Percentiles rank a stretch among this genome's conserved stretches.
Evolutionary conservation across 148 eudicot species (phyloP).

Genomic region (Silene latifolia): DNA sequence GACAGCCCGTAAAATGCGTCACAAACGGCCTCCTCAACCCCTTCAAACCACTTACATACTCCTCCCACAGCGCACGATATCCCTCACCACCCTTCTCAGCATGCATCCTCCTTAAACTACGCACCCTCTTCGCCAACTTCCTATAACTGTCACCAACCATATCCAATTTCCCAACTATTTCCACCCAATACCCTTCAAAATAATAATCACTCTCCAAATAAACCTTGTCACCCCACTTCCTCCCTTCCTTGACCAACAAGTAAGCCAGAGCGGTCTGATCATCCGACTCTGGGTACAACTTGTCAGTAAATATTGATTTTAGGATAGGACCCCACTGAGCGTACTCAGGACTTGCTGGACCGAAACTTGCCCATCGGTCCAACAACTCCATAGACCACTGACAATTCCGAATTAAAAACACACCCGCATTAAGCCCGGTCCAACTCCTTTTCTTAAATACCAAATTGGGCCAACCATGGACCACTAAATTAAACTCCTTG

Average conservation of each 20-base stretch:
- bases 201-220: slow-evolving; percentile 60
- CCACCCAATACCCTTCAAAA: slow-evolving; percentile 86
- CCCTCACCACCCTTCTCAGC: slow-evolving; percentile 64
- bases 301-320: slow-evolving; percentile 45
- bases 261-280: slow-evolving; percentile 81
- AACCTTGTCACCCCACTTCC: slow-evolving; percentile 61
- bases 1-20: slow-evolving; percentile 93
- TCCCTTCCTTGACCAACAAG: slow-evolving; percentile 42
- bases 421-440: slow-evolving; percentile 84
- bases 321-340: slow-evolving; percentile 61
- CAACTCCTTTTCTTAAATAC: slow-evolving; percentile 61
- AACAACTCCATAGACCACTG: slow-evolving; percentile 88
- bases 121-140: slow-evolving; percentile 34
- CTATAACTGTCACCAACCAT: slow-evolving; percentile 28
- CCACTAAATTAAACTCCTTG: slow-evolving; percentile 50
- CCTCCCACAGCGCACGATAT: slow-evolving; percentile 28
- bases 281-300: slow-evolving; percentile 66
- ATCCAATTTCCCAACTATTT: slow-evolving; percentile 48
- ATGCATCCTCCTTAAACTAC: slow-evolving; percentile 40
- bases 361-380: slow-evolving; percentile 70
- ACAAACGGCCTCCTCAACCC: slow-evolving; percentile 61
- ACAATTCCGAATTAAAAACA: slow-evolving; percentile 74
- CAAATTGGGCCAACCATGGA: slow-evolving; percentile 64
- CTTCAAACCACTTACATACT: slow-evolving; percentile 24
- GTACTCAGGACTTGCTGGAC: slow-evolving; percentile 61